phyloP scores from a whole-genome alignment of 2,329 filamentous ascomycete species.

The Magnaporthiopsis incrustans region DNA sequence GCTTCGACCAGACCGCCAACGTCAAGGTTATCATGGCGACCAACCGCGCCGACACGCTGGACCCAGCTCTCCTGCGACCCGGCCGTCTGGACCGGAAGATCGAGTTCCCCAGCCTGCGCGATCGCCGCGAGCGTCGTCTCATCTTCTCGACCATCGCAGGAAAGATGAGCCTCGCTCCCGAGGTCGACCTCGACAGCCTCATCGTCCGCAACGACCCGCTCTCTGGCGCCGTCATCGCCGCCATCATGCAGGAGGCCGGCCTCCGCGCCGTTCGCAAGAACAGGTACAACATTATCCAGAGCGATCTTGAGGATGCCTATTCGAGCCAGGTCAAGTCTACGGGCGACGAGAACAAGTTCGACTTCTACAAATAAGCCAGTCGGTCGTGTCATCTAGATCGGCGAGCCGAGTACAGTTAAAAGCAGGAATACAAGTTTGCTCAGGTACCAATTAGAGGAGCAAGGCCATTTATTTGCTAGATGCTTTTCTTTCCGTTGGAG shows the following conservation, averaged over 20 bases:
- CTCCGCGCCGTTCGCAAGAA: slow-evolving; percentile 93
- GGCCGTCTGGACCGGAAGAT: slow-evolving; percentile 97
- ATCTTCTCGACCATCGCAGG: slow-evolving; percentile 96
- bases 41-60: slow-evolving; percentile 93
- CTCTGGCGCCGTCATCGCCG: slow-evolving; percentile 90
- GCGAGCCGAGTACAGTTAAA: neutral
- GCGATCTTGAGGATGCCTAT: slow-evolving; percentile 93
- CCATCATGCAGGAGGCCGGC: slow-evolving; percentile 98
- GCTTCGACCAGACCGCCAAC: slow-evolving; percentile 97
- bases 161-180: slow-evolving; percentile 95
- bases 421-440: neutral
- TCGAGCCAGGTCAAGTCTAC: slow-evolving; percentile 88
- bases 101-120: slow-evolving; percentile 91
- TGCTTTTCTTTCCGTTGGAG: neutral
- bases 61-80: slow-evolving; percentile 87
- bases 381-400: neutral
- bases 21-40: slow-evolving; percentile 99
- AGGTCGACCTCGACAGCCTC: slow-evolving; percentile 91
- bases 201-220: slow-evolving; percentile 96
- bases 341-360: slow-evolving; percentile 64
- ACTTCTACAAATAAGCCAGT: slow-evolving; percentile 72
- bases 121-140: slow-evolving; percentile 86
- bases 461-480: neutral
- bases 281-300: slow-evolving; percentile 97
- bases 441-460: neutral